Evolutionary conservation across 2,329 filamentous ascomycete species (phyloP).

Genomic region (Fusarium devonianum): DNA sequence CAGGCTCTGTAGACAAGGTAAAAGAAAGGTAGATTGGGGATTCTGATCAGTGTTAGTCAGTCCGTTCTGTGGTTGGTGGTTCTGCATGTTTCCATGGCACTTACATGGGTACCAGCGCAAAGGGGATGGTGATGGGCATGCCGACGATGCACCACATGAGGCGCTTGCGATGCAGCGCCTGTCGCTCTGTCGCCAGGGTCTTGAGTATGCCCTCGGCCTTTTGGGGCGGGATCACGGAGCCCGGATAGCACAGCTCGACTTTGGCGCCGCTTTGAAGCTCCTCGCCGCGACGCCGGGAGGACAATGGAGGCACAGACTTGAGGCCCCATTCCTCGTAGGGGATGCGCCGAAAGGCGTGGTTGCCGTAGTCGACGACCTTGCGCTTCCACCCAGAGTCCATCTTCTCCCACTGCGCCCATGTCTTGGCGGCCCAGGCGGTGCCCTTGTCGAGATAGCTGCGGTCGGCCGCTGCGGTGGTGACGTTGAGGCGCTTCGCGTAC

Average conservation of each 20-base stretch:
- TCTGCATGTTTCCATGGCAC: slow-evolving; percentile 70
- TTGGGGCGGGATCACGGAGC: slow-evolving; percentile 69
- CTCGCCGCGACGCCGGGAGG: slow-evolving; percentile 68
- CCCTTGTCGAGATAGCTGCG: slow-evolving; percentile 71
- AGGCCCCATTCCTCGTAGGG: slow-evolving; percentile 98
- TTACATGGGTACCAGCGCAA: slow-evolving; percentile 86
- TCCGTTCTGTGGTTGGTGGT: background rate
- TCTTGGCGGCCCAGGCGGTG: slow-evolving; percentile 73
- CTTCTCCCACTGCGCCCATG: slow-evolving; percentile 89
- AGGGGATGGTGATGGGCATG: slow-evolving; percentile 83
- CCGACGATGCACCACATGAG: slow-evolving; percentile 82
- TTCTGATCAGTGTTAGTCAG: slow-evolving; percentile 54
- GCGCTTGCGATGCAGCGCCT: slow-evolving; percentile 76
- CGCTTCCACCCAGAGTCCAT: slow-evolving; percentile 88
- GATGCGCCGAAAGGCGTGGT: slow-evolving; percentile 83
- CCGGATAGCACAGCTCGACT: slow-evolving; percentile 80
- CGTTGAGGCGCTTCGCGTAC: slow-evolving; percentile 82
- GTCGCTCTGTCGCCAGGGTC: slow-evolving; percentile 79
- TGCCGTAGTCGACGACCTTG: slow-evolving; percentile 84
- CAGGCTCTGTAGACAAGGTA: slow-evolving; percentile 91
- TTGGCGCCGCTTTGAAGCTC: slow-evolving; percentile 68
- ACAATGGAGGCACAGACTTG: slow-evolving; percentile 89
- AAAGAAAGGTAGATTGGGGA: slow-evolving; percentile 96
- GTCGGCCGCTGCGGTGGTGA: slow-evolving; percentile 56
- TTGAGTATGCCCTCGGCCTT: slow-evolving; percentile 71